Evolutionary conservation across 2,329 filamentous ascomycete species (phyloP).

Genomic region (Fusarium camptoceras): DNA sequence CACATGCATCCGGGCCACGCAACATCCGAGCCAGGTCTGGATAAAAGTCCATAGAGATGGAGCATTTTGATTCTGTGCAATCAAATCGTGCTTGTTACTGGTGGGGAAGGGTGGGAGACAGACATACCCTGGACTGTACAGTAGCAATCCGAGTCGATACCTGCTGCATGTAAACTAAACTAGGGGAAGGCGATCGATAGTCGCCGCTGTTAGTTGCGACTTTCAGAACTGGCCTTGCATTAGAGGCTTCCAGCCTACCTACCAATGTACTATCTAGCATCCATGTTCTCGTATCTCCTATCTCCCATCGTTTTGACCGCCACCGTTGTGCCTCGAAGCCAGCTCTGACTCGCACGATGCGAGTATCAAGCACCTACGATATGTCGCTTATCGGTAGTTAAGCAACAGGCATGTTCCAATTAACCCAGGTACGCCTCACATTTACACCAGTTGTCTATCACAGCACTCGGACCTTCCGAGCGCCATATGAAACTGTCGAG

Average conservation of each 20-base stretch:
- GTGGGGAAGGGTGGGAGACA: slow-evolving; percentile 1
- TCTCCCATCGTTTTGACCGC: not conserved
- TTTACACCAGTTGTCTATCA: not conserved
- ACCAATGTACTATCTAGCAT: not conserved
- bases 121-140: too few species aligned
- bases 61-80: not conserved
- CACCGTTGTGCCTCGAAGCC: not conserved
- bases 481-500: not conserved
- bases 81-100: slow-evolving; percentile 3
- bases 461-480: not conserved
- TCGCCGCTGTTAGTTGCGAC: slow-evolving; percentile 30
- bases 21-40: not conserved
- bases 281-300: not conserved
- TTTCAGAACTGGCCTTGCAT: not conserved
- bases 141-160: slow-evolving; percentile 11
- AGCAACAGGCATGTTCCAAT: not conserved
- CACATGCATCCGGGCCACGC: not conserved
- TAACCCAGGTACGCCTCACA: not conserved
- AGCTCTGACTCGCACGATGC: not conserved
- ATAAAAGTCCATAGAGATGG: not conserved
- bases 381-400: not conserved
- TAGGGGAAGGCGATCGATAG: slow-evolving; percentile 35
- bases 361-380: not conserved
- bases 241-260: not conserved
- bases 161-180: not conserved